Percentiles rank a stretch among this genome's conserved stretches.
These are phyloP conservation scores for Candida ulmi DNA, from an alignment of 805 yeast species.

Conservation along the genomic window DNA sequence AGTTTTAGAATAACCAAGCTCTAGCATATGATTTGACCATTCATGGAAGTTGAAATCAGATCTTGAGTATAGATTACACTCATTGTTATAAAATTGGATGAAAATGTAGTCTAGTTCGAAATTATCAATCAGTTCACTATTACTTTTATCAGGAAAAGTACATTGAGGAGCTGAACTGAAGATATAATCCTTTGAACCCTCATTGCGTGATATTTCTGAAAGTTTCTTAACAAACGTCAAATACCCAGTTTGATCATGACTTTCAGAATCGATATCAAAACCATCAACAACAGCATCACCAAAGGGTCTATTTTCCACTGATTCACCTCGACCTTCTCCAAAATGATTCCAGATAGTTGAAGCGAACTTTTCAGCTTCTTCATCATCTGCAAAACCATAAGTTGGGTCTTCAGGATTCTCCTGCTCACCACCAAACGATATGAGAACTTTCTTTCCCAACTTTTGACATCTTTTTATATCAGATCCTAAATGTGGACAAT, in stretches of 20 bases:
- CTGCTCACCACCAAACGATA: slow-evolving; percentile 72
- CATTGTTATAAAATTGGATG: slow-evolving; percentile 73
- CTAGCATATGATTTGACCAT: slow-evolving; percentile 33
- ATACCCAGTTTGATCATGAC: slow-evolving; percentile 57
- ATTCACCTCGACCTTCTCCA: slow-evolving; percentile 39
- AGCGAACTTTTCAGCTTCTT: slow-evolving; percentile 64
- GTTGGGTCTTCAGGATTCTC: slow-evolving; percentile 33
- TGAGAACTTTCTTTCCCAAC: slow-evolving; percentile 68
- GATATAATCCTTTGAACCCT: slow-evolving; percentile 45
- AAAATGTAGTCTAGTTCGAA: slow-evolving; percentile 62
- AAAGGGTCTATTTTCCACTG: slow-evolving; percentile 50
- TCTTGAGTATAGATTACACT: slow-evolving; percentile 36
- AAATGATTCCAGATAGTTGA: slow-evolving; percentile 54
- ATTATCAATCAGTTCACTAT: slow-evolving; percentile 42
- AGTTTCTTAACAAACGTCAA: slow-evolving; percentile 51
- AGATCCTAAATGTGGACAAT: slow-evolving; percentile 50
- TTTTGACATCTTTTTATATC: slow-evolving; percentile 75
- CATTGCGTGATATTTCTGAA: slow-evolving; percentile 31
- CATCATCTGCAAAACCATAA: slow-evolving; percentile 80
- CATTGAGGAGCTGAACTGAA: slow-evolving; percentile 83
- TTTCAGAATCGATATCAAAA: slow-evolving; percentile 88
- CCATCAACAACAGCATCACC: slow-evolving; percentile 81
- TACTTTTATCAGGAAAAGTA: slow-evolving; percentile 56
- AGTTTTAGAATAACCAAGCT: slow-evolving; percentile 35
- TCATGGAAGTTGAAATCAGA: slow-evolving; percentile 43